Percentiles rank a stretch among this genome's conserved stretches.
phyloP scores from a whole-genome alignment of 768 basidiomycete species.

The Ramaria sp. region DNA sequence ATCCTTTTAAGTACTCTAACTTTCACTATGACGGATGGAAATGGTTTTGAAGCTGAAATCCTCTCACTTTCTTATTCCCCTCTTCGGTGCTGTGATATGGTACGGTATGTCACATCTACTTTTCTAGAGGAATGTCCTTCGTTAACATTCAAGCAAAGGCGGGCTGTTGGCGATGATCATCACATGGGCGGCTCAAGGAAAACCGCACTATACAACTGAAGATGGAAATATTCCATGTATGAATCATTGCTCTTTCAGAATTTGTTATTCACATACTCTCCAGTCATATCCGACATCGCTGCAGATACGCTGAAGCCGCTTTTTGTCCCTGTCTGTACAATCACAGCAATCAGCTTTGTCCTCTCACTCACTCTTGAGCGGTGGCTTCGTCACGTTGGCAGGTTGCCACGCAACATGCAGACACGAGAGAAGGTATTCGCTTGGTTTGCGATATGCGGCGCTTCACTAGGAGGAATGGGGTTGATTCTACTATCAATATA shows the following conservation, averaged over 20 bases:
- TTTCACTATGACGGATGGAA: too few relatives aligned
- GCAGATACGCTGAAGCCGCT: conserved; percentile 65
- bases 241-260: conserved; percentile 13
- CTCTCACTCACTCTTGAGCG: conserved; percentile 51
- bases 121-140: background rate
- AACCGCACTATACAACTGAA: conserved; percentile 34
- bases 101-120: conserved; percentile 31
- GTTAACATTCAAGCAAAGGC: conserved; percentile 16
- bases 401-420: conserved; percentile 51
- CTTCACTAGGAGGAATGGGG: conserved; percentile 51
- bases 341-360: conserved; percentile 54
- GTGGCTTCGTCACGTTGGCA: conserved; percentile 53
- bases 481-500: conserved; percentile 62
- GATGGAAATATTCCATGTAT: conserved; percentile 22
- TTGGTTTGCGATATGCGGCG: conserved; percentile 46
- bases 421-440: conserved; percentile 44
- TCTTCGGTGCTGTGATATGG: conserved; percentile 53
- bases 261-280: background rate
- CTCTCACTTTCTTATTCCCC: conserved; percentile 42
- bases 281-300: conserved; percentile 71
- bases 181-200: conserved; percentile 58
- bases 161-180: conserved; percentile 61
- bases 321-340: conserved; percentile 52
- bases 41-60: too few relatives aligned
- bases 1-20: too few relatives aligned